Conservation (phyloP, 768 basidiomycete genomes). For the Rhizopogon salebrosus region DNA sequence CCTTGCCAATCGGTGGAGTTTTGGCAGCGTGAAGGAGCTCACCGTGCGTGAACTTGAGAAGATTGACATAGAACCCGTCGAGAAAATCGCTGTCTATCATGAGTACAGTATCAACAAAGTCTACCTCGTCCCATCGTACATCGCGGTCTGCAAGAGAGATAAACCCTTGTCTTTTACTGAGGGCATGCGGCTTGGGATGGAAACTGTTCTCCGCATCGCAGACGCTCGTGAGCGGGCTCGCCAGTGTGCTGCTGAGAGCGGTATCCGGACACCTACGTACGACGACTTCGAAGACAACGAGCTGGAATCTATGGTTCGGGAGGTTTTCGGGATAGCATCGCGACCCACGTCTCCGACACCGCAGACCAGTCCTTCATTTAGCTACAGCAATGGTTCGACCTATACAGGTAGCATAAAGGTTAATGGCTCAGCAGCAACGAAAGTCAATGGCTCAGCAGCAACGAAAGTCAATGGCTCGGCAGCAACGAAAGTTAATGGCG, state of each 20-base stretch:
- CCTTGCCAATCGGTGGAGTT: conserved; percentile 36
- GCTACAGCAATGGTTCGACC: conserved; percentile 6
- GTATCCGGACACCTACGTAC: conserved; percentile 25
- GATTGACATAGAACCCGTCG: conserved; percentile 28
- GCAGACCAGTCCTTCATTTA: conserved; percentile 5
- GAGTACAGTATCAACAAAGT: conserved; percentile 27
- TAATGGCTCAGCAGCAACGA: background rate
- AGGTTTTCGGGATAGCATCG: conserved; percentile 22
- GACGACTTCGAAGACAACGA: conserved; percentile 27
- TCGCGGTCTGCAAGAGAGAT: conserved; percentile 30
- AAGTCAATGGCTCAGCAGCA: too few relatives aligned
- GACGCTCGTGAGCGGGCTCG: conserved; percentile 38
- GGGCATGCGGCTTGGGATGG: conserved; percentile 36
- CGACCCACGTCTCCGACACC: conserved; percentile 21
- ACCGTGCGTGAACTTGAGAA: conserved; percentile 35
- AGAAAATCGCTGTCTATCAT: conserved; percentile 36
- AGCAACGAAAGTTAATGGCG: conserved; percentile 19
- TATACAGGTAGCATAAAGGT: background rate
- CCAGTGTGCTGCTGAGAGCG: conserved; percentile 23
- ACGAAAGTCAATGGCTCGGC: conserved; percentile 18
- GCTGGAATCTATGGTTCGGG: conserved; percentile 21
- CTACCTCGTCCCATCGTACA: conserved; percentile 32
- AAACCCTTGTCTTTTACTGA: conserved; percentile 34
- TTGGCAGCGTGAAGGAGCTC: conserved; percentile 33
- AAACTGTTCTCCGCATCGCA: conserved; percentile 32